A percentile compares a stretch with the other conserved stretches of the same genome.
These are phyloP conservation scores for Smittium culicis DNA, from an alignment of 371 early-diverging fungal genomes.

Conservation along the genomic window DNA sequence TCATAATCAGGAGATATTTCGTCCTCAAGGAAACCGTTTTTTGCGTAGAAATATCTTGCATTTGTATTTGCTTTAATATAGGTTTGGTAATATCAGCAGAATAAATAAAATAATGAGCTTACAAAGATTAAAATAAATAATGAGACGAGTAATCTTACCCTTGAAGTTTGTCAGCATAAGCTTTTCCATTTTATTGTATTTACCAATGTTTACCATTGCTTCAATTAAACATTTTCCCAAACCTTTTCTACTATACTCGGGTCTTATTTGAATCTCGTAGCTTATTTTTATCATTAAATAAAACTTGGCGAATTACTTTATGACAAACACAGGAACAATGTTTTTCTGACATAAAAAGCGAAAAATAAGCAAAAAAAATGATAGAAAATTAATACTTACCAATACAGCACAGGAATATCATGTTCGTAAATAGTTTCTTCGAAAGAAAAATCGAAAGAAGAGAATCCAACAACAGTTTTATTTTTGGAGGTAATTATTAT, in stretches of 20 bases:
- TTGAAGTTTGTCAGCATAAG: slow-evolving; percentile 10
- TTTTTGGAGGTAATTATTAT: background rate
- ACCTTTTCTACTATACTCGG: background rate
- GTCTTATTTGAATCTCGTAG: slow-evolving; percentile 4
- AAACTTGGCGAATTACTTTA: too few species aligned
- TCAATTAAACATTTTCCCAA: background rate
- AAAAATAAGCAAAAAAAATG: background rate
- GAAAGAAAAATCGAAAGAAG: background rate
- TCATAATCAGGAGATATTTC: slow-evolving; percentile 6
- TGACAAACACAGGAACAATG: background rate
- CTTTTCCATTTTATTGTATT: background rate
- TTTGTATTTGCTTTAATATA: background rate
- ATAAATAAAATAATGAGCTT: too few species aligned
- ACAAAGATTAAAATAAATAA: too few species aligned
- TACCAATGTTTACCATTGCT: background rate
- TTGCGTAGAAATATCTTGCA: background rate
- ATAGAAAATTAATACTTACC: background rate
- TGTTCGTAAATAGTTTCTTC: background rate
- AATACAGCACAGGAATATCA: background rate
- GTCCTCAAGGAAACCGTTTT: background rate
- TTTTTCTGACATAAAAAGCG: background rate
- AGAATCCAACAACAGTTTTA: background rate
- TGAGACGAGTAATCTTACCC: too few species aligned
- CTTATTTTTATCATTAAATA: too few species aligned
- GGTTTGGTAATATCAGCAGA: too few species aligned